Percentiles rank a stretch among this genome's conserved stretches.
These are phyloP conservation scores for Arachis stenosperma DNA, from an alignment of 306 rosid species.

Conservation along the genomic window DNA sequence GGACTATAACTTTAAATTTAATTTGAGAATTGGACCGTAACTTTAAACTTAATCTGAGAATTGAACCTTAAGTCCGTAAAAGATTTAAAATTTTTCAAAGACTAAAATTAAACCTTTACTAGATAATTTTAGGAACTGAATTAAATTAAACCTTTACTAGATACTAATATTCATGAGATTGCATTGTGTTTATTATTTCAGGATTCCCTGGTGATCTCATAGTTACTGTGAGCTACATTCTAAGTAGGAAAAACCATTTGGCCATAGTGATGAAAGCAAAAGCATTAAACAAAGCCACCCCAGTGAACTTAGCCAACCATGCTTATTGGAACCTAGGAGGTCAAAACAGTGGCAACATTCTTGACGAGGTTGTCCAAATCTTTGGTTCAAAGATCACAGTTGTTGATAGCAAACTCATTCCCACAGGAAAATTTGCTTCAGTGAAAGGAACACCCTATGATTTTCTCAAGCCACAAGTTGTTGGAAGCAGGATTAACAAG, in stretches of 20 bases:
- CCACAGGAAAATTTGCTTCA: conserved; percentile 67
- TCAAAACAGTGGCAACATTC: conserved; percentile 75
- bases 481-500: conserved; percentile 69
- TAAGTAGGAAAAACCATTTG: conserved; percentile 53
- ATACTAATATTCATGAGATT: neutral
- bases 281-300: conserved; percentile 84
- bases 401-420: conserved; percentile 66
- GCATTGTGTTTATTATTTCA: conserved; percentile 26
- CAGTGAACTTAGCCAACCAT: conserved; percentile 82
- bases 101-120: too few species aligned
- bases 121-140: too few species aligned
- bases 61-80: too few species aligned
- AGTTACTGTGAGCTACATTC: conserved; percentile 62
- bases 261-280: conserved; percentile 61
- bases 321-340: conserved; percentile 87
- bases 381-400: conserved; percentile 68
- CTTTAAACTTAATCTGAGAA: too few species aligned
- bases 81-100: too few species aligned
- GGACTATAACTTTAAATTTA: too few species aligned
- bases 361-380: conserved; percentile 60
- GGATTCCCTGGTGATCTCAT: conserved; percentile 89
- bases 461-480: conserved; percentile 59
- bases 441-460: conserved; percentile 57
- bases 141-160: neutral
- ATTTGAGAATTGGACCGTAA: too few species aligned